Base-by-base conservation (phyloP, 306 rosid genomes). In the Herpetospermum pedunculosum region DNA sequence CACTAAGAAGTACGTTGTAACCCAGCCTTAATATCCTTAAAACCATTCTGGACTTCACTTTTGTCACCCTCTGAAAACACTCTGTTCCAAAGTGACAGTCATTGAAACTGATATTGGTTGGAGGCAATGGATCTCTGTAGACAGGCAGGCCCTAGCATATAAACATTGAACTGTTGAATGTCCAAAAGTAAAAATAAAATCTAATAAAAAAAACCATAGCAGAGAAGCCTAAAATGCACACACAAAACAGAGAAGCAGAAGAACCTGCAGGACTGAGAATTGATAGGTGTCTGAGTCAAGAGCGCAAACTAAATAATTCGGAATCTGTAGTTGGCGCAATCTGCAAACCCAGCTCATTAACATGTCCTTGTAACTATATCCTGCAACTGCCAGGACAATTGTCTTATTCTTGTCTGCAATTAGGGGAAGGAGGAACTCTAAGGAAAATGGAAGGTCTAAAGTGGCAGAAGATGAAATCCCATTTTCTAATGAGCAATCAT, bases 341-440 rank as follows among this genome's bases (percentile, higher is more conserved):
- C 97, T 80, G 83, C 98, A 94, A 74, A 81, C 88, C 98, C 98
- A 94, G 81, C 91, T 94, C 98, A 94, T 94, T 65, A 94, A 85
- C 97, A 94, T 88, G 77, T 94, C 98, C 87, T 89, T 91, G 76
- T 94, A 94, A 77, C 96, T 94, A 81, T 86, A 85, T 75, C 98
- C 98, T 44, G 96, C 87, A 73, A 89, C 85, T 3, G 97, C 82
- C 23, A 94, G 83, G 62, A 91, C 87, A 77, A 89, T 16, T 57
- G 97, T 89, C 81, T 84, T 91, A 74, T 72, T 91, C 70, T 80
- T 78, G 79, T 91, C 95, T 67, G 95, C 91, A 57, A 80, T 75
- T 13, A 83, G 44, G 54, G 88, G 81, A 53, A 91, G 76, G 19
- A 94, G 92, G 58, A 91, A 80, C 83, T 94, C 96, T 32, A 91